Evolutionary conservation across 78 protist species (phyloP).

Genomic region (Pigoraptor vietnamica): DNA sequence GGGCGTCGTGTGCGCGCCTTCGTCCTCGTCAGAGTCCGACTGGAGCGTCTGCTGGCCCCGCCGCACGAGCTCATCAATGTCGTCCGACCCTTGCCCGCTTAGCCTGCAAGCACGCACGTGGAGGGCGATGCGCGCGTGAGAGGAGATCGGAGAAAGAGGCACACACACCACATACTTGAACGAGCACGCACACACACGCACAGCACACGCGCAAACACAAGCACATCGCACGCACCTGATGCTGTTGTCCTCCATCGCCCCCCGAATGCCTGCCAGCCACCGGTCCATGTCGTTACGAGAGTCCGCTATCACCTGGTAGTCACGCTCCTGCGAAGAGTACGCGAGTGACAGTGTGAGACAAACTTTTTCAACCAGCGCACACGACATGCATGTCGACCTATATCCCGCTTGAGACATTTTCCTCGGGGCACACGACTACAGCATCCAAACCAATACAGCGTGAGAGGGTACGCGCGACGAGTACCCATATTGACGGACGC

Average conservation of each 20-base stretch:
- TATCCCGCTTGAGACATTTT: too few relatives aligned
- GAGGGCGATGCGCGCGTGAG: too few relatives aligned
- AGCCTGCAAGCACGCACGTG: not conserved
- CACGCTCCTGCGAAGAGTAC: not conserved
- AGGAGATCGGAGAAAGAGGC: too few relatives aligned
- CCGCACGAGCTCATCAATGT: not conserved
- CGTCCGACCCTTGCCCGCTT: too few relatives aligned
- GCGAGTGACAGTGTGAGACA: too few relatives aligned
- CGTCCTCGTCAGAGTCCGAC: not conserved
- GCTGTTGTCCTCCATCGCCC: not conserved
- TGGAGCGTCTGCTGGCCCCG: not conserved
- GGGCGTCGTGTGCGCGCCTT: not conserved
- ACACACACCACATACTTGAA: too few relatives aligned
- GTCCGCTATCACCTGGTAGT: not conserved
- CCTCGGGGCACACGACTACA: too few relatives aligned
- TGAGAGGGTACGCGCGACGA: too few relatives aligned
- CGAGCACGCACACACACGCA: not conserved
- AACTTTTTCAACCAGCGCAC: too few relatives aligned
- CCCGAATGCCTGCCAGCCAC: not conserved
- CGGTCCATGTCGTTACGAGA: not conserved
- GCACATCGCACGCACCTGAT: not conserved
- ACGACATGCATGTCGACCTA: too few relatives aligned
- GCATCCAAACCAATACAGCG: too few relatives aligned
- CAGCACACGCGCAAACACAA: not conserved
- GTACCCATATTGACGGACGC: too few relatives aligned